phyloP scores from a whole-genome alignment of 306 rosid species.

The Cucumis cinereus region DNA sequence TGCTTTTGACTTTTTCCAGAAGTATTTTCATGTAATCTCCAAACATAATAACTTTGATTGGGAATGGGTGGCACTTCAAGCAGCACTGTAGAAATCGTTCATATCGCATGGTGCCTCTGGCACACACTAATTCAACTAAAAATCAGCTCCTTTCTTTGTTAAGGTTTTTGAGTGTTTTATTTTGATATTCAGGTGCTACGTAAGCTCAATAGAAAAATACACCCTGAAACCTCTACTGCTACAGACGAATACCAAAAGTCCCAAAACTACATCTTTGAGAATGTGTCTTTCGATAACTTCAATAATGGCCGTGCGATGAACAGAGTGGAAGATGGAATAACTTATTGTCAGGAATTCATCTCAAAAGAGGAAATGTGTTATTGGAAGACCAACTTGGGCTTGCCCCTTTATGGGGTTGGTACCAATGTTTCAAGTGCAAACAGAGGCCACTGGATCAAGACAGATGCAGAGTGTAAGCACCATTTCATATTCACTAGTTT shows the following conservation, averaged over 20 bases:
- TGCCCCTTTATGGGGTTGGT: conserved; percentile 22
- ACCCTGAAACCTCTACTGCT: conserved; percentile 43
- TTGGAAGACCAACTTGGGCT: conserved; percentile 25
- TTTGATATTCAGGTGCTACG: conserved; percentile 49
- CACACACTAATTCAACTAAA: neutral
- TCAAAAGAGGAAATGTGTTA: conserved; percentile 22
- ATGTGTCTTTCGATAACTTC: conserved; percentile 18
- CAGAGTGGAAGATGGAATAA: conserved; percentile 20
- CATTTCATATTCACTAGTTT: conserved; percentile 2
- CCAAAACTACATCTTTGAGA: conserved; percentile 23
- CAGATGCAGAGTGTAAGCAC: conserved; percentile 88
- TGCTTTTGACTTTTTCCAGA: neutral
- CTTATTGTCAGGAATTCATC: conserved; percentile 16
- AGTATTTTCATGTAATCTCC: neutral
- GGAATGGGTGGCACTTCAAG: neutral
- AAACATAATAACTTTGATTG: neutral
- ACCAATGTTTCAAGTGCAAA: conserved; percentile 32
- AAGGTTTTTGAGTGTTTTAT: conserved; percentile 13
- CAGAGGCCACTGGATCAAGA: conserved; percentile 82
- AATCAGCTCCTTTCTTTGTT: neutral
- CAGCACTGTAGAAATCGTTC: neutral
- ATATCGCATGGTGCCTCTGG: neutral
- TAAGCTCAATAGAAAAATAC: conserved; percentile 53
- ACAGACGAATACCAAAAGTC: conserved; percentile 21
- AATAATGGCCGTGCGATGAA: conserved; percentile 16